Evolutionary conservation across 2,329 filamentous ascomycete species (phyloP).

Genomic region (Aspergillus tubingensis): DNA sequence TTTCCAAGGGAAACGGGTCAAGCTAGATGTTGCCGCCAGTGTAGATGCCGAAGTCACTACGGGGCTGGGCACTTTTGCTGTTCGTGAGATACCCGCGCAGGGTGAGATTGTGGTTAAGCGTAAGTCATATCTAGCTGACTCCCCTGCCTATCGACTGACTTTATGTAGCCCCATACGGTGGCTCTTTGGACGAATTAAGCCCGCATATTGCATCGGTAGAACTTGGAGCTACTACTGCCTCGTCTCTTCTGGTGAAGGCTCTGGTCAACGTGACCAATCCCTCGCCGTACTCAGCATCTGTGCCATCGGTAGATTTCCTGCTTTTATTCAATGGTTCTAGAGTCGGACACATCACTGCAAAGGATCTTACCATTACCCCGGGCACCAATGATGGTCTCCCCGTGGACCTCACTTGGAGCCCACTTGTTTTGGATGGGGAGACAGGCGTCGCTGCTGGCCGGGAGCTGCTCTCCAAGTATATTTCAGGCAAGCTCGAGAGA

Average conservation of each 20-base stretch:
- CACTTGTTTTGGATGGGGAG: conserved; percentile 62
- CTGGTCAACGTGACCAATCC: conserved; percentile 85
- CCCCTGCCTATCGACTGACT: conserved; percentile 26
- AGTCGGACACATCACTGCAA: conserved; percentile 72
- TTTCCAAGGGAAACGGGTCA: conserved; percentile 70
- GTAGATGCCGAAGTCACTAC: conserved; percentile 84
- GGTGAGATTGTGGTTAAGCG: conserved; percentile 89
- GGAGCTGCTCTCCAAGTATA: conserved; percentile 77
- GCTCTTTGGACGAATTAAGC: conserved; percentile 52
- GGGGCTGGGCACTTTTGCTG: conserved; percentile 74
- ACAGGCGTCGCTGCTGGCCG: conserved; percentile 64
- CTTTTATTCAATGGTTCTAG: conserved; percentile 71
- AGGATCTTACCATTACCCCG: conserved; percentile 62
- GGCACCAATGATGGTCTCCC: conserved; percentile 72
- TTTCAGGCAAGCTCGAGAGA: conserved; percentile 63
- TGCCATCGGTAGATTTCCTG: conserved; percentile 80
- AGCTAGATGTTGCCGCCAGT: conserved; percentile 72
- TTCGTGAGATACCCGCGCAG: conserved; percentile 80
- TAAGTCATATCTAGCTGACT: conserved; percentile 60
- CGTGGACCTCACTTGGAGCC: conserved; percentile 74
- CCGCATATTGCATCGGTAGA: conserved; percentile 71
- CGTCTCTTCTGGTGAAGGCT: conserved; percentile 70
- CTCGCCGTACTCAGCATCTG: conserved; percentile 75
- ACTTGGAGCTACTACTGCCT: conserved; percentile 70
- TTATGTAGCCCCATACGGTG: conserved; percentile 59